phyloP scores from a whole-genome alignment of 2,329 filamentous ascomycete genomes.

The Cadophora sp. region DNA sequence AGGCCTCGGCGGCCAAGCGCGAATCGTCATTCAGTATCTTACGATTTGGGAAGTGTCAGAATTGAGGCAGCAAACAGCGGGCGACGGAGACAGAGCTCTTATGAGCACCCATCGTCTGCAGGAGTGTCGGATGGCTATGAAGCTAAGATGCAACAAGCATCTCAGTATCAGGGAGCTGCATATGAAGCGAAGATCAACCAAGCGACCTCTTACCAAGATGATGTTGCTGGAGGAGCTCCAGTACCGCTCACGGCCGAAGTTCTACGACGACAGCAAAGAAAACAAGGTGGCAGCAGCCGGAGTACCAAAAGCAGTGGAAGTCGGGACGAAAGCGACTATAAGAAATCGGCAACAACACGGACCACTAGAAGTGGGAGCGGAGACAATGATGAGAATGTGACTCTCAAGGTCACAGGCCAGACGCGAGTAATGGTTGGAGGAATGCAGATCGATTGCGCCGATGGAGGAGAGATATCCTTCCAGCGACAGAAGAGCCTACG shows the following conservation, averaged over 20 bases:
- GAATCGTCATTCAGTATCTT: slow-evolving; percentile 40
- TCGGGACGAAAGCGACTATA: slow-evolving; percentile 69
- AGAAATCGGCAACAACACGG: slow-evolving; percentile 65
- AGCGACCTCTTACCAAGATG: slow-evolving; percentile 60
- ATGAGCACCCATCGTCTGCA: slow-evolving; percentile 35
- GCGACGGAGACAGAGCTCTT: slow-evolving; percentile 40
- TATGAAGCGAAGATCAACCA: slow-evolving; percentile 54
- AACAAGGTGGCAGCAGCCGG: slow-evolving; percentile 55
- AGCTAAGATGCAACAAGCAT: slow-evolving; percentile 53
- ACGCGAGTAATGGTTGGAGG: slow-evolving; percentile 63
- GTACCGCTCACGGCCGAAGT: slow-evolving; percentile 62
- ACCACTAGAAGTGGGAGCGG: slow-evolving; percentile 57
- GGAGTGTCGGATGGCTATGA: slow-evolving; percentile 47
- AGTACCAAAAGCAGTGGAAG: slow-evolving; percentile 66
- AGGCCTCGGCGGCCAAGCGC: slow-evolving; percentile 38
- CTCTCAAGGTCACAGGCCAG: slow-evolving; percentile 64
- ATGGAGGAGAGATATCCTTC: slow-evolving; percentile 67
- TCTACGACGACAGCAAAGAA: slow-evolving; percentile 54
- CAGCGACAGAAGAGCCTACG: slow-evolving; percentile 48
- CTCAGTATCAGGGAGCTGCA: slow-evolving; percentile 53
- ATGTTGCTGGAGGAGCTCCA: slow-evolving; percentile 51
- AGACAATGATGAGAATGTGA: slow-evolving; percentile 64
- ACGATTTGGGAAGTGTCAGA: slow-evolving; percentile 37
- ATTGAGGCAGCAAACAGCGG: slow-evolving; percentile 40
- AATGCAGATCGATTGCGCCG: slow-evolving; percentile 63